Evolutionary conservation across 179 eudicot genomes (phyloP).

Genomic region (Pouteria campechiana): DNA sequence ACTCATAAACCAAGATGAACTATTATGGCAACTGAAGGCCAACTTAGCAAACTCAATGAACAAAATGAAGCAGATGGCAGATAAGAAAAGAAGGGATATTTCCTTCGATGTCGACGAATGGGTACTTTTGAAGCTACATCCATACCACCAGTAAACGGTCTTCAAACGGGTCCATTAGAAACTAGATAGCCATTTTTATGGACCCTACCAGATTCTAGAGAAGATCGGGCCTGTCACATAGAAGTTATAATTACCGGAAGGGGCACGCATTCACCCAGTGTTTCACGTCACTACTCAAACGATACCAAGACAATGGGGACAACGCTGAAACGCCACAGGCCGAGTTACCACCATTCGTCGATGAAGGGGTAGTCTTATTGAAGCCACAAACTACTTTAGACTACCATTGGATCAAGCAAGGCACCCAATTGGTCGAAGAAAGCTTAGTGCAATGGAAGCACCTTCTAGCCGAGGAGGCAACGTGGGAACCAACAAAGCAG

Average conservation of each 20-base stretch:
- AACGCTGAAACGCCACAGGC: background rate
- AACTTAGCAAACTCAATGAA: background rate
- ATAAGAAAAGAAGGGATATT: too few relatives aligned
- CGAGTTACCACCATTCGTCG: background rate
- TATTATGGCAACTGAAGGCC: background rate
- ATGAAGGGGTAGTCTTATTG: background rate
- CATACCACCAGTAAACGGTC: background rate
- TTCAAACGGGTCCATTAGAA: background rate
- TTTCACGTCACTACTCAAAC: background rate
- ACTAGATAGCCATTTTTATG: background rate
- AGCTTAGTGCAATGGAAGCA: background rate
- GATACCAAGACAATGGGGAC: background rate
- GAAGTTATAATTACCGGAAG: background rate
- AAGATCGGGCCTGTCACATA: background rate
- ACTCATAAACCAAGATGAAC: background rate
- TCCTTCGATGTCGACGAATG: background rate
- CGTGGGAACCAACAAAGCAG: too few relatives aligned
- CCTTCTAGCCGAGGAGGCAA: too few relatives aligned
- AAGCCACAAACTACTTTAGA: too few relatives aligned
- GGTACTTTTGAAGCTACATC: background rate
- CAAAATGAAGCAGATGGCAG: background rate
- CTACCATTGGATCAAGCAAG: background rate
- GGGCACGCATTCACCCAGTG: background rate
- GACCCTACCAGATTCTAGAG: background rate
- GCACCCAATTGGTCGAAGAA: background rate